Conservation (phyloP, 2,329 filamentous ascomycete species). For the Verticillium tricorpus region DNA sequence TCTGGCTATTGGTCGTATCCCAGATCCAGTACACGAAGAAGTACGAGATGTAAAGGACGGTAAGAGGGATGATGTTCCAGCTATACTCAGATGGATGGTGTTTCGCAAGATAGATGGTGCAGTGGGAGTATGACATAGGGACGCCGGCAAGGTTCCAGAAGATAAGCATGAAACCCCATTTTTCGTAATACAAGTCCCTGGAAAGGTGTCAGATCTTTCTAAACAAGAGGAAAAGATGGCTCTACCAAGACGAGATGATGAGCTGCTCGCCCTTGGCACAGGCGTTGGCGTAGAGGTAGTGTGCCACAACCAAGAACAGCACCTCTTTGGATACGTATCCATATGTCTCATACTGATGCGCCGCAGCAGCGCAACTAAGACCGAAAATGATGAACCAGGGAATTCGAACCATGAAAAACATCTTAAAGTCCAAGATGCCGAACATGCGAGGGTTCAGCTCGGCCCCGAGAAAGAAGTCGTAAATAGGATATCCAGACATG, state of each 20-base stretch:
- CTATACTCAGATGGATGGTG: conserved; percentile 69
- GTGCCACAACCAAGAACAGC: conserved; percentile 78
- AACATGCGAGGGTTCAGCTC: conserved; percentile 87
- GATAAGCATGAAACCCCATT: conserved; percentile 96
- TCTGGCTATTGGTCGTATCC: conserved; percentile 90
- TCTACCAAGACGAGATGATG: conserved; percentile 68
- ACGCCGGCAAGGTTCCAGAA: conserved; percentile 97
- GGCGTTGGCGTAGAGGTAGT: conserved; percentile 88
- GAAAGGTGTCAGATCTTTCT: too few relatives aligned
- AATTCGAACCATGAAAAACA: conserved; percentile 92
- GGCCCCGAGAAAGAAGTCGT: conserved; percentile 92
- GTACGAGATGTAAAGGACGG: conserved; percentile 63
- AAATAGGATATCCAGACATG: conserved; percentile 82
- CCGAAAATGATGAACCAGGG: conserved; percentile 90
- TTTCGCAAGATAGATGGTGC: too few relatives aligned
- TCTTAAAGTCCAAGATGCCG: conserved; percentile 86
- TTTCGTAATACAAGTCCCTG: conserved; percentile 85
- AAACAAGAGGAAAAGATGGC: too few relatives aligned
- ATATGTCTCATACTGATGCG: conserved; percentile 78
- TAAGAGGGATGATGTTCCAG: conserved; percentile 67
- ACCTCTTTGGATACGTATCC: conserved; percentile 86
- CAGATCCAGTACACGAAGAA: conserved; percentile 85
- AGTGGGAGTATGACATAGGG: too few relatives aligned
- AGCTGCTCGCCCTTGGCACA: conserved; percentile 90
- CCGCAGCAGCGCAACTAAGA: conserved; percentile 68